Conservation (phyloP, 78 protist genomes). For the Dictyostelium intermedium region DNA sequence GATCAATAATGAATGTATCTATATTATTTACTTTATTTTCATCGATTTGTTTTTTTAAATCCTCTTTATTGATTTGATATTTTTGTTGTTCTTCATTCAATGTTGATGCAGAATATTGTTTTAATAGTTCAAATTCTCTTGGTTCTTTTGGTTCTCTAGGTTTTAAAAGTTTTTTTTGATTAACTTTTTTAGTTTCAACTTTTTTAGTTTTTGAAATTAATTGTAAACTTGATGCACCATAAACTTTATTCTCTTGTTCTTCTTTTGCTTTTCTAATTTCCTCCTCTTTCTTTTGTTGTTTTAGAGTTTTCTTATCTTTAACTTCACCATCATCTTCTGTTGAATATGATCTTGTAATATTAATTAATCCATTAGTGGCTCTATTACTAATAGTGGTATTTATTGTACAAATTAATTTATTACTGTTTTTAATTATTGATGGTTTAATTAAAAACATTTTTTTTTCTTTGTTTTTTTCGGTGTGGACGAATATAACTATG, state of each 20-base stretch:
- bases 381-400: neutral
- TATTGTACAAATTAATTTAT: neutral
- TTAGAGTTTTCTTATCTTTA: neutral
- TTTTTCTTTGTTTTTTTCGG: neutral
- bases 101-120: neutral
- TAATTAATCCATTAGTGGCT: neutral
- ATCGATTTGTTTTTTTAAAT: neutral
- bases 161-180: constrained; percentile 28
- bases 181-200: neutral
- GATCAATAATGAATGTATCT: constrained; percentile 31
- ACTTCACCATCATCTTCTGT: neutral
- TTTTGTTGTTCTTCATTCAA: neutral
- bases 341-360: constrained; percentile 27
- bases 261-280: neutral
- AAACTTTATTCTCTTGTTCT: neutral
- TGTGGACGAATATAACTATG: neutral
- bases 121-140: neutral
- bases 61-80: neutral
- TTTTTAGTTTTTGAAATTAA: neutral
- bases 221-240: constrained; percentile 1
- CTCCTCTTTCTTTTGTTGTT: neutral
- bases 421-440: constrained; percentile 1
- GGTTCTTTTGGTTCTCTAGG: neutral
- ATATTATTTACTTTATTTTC: neutral
- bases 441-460: constrained; percentile 10